Conservation (phyloP, 345 rosid species). For the Camelina laxa region DNA sequence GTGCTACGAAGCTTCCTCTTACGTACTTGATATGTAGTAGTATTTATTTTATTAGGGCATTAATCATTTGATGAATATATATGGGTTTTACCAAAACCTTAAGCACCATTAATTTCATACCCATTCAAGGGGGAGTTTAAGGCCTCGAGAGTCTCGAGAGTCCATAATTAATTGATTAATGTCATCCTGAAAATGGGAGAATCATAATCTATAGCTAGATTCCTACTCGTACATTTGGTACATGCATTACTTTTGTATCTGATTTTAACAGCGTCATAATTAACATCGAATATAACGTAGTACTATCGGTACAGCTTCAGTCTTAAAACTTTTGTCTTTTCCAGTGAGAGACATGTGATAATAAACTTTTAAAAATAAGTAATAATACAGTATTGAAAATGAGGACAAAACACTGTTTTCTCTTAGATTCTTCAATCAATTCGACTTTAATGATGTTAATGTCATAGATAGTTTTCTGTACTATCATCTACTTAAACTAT, state of each 20-base stretch:
- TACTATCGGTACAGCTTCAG: constrained; percentile 5
- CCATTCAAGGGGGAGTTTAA: not conserved
- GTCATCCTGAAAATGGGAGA: constrained; percentile 19
- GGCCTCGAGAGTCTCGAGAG: constrained; percentile 6
- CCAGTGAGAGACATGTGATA: constrained; percentile 32
- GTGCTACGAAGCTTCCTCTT: constrained; percentile 51
- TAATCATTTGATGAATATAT: constrained; percentile 38
- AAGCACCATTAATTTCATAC: constrained; percentile 21
- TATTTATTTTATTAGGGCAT: not conserved
- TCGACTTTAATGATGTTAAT: not conserved
- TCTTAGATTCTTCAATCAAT: constrained; percentile 2
- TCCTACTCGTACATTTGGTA: constrained; percentile 39
- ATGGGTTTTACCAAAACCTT: constrained; percentile 24
- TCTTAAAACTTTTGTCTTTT: constrained; percentile 29
- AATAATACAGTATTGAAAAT: not conserved
- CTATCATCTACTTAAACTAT: no score
- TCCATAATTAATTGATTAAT: constrained; percentile 2
- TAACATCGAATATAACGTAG: constrained; percentile 28
- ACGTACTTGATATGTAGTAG: constrained; percentile 4
- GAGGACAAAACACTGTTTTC: constrained; percentile 6
- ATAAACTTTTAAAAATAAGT: not conserved
- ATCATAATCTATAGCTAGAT: constrained; percentile 26
- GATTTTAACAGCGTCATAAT: constrained; percentile 15
- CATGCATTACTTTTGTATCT: constrained; percentile 32
- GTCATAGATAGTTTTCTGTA: no score